Base-by-base conservation (phyloP, 805 yeast species). In the Wickerhamomyces bovis region DNA sequence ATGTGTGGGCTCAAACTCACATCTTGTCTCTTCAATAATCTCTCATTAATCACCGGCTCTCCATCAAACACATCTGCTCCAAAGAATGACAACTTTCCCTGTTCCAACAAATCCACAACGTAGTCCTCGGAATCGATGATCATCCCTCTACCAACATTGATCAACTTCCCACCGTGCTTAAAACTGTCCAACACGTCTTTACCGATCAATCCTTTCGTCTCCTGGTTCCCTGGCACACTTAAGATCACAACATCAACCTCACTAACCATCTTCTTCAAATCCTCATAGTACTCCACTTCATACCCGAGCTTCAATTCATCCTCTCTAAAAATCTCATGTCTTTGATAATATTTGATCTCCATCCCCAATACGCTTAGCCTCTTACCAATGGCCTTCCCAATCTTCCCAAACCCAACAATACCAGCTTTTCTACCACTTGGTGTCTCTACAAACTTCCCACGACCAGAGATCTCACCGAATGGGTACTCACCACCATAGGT, bases 91-190 rank as follows among this genome's bases (percentile, higher is more conserved):
- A 81, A 63, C 31, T 70, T 70, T 0, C 80, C 81, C 7, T 59
- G 41, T 43, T 69, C 62, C 3, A 63, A 46, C 13, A 44, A 43
- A 13, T 65, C 62, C 10, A 76, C 71, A 21, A 81, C 64, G 1
- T 76, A 78, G 11, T 69, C 64, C 54, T 77, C 78, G 49, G 78
- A 39, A 30, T 56, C 81, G 40, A 80, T 59, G 15, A 79, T 69
- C 8, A 66, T 55, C 2, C 86, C 88, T 48, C 87, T 66, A 4
- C 87, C 86, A 21, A 80, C 72, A 59, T 81, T 81, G 51, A 81
- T 72, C 30, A 82, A 56, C 46, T 78, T 67, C 33, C 72, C 60
- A 5, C 76, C 76, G 33, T 62, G 63, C 38, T 63, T 55, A 44
- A 73, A 64, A 13, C 55, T 44, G 9, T 62, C 60, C 18, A 81